Evolutionary conservation across 129 eudicot genomes (phyloP).

Genomic region (Daucus carota): DH1_v3.0 NC_030386.2:16799001-16799500

Average conservation of each 20-base stretch:
- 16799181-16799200: slow-evolving; percentile 15
- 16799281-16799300: slow-evolving; percentile 71
- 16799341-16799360: slow-evolving; percentile 41
- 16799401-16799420: slow-evolving; percentile 94
- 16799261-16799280: slow-evolving; percentile 52
- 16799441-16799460: not conserved
- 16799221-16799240: slow-evolving; percentile 19
- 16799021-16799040: slow-evolving; percentile 19
- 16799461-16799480: not conserved
- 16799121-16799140: slow-evolving; percentile 15
- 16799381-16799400: slow-evolving; percentile 68
- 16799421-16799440: slow-evolving; percentile 22
- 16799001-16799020: slow-evolving; percentile 15
- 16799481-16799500: not conserved
- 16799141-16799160: slow-evolving; percentile 15
- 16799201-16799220: slow-evolving; percentile 18
- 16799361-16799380: slow-evolving; percentile 32
- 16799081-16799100: slow-evolving; percentile 1
- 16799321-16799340: slow-evolving; percentile 40
- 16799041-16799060: slow-evolving; percentile 14
- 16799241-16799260: slow-evolving; percentile 18
- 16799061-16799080: slow-evolving; percentile 14
- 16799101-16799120: slow-evolving; percentile 22
- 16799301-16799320: slow-evolving; percentile 35
- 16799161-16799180: slow-evolving; percentile 8